Evolutionary conservation across 2,329 filamentous ascomycete species (phyloP).

Genomic region (Alternaria metachromatica): DNA sequence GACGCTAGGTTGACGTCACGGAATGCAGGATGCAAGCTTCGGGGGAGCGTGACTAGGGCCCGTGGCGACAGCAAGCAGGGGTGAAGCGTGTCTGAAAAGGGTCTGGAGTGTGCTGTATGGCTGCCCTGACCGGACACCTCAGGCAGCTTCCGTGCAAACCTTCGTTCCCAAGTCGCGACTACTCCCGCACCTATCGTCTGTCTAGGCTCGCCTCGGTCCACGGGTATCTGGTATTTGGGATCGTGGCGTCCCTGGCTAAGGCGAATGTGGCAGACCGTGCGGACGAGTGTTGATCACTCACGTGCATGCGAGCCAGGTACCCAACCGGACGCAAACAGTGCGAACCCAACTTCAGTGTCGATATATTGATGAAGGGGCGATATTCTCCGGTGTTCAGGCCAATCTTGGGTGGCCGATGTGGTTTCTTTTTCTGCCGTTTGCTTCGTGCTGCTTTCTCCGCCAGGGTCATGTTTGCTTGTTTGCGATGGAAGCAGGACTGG

Average conservation of each 20-base stretch:
- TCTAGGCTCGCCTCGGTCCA: background rate
- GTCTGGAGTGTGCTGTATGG: background rate
- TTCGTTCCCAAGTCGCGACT: background rate
- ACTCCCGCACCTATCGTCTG: background rate
- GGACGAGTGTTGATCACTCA: background rate
- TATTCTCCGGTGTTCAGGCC: background rate
- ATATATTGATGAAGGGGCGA: background rate
- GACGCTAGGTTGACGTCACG: constrained; percentile 9
- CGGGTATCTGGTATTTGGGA: background rate
- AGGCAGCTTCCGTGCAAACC: background rate
- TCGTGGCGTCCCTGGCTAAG: background rate
- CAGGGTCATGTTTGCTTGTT: background rate
- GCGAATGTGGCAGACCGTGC: background rate
- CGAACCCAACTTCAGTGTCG: background rate
- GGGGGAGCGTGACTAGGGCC: background rate
- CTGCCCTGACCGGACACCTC: background rate
- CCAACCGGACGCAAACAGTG: background rate
- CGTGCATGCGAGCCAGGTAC: background rate
- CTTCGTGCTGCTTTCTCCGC: background rate
- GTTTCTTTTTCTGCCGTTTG: background rate
- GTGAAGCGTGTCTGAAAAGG: background rate
- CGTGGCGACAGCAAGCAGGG: background rate
- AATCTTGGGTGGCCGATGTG: background rate
- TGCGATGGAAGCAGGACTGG: background rate
- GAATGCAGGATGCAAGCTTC: background rate